phyloP scores from a whole-genome alignment of 305 asterid genomes.

The Andrographis paniculata region DNA sequence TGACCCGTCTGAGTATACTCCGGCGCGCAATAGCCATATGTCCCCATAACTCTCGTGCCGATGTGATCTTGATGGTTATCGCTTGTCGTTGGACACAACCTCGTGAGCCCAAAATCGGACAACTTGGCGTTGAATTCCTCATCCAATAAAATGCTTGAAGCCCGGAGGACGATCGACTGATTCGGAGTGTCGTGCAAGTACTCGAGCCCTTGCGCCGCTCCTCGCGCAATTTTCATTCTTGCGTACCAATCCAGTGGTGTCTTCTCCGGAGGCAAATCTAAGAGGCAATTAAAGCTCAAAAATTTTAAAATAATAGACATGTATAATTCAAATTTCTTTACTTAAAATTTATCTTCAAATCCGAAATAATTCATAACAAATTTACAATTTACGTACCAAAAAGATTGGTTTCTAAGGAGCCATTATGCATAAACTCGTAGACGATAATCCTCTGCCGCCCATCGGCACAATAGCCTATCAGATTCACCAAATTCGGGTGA shows the following conservation, averaged over 20 bases:
- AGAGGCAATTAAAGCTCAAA: no score
- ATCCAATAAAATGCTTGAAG: slow-evolving; percentile 64
- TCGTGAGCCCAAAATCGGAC: slow-evolving; percentile 84
- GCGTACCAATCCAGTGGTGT: slow-evolving; percentile 64
- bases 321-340: no score
- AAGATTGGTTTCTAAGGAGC: slow-evolving; percentile 79
- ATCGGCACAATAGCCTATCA: slow-evolving; percentile 83
- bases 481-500: slow-evolving; percentile 62
- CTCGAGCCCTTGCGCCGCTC: slow-evolving; percentile 86
- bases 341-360: no score
- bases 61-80: slow-evolving; percentile 42
- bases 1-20: slow-evolving; percentile 77
- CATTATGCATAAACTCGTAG: slow-evolving; percentile 61
- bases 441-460: slow-evolving; percentile 83
- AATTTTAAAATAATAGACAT: not conserved
- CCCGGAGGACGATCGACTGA: slow-evolving; percentile 67
- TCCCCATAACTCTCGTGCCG: slow-evolving; percentile 77
- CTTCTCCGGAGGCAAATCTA: slow-evolving; percentile 41
- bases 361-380: no score
- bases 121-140: slow-evolving; percentile 58
- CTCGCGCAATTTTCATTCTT: slow-evolving; percentile 71
- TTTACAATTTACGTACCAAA: slow-evolving; percentile 45
- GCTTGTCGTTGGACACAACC: slow-evolving; percentile 45
- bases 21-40: slow-evolving; percentile 86
- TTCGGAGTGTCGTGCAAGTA: slow-evolving; percentile 66